These are phyloP conservation scores for Arthrobotrys entomopaga DNA, from an alignment of 2,329 filamentous ascomycete genomes.

Conservation along the genomic window DNA sequence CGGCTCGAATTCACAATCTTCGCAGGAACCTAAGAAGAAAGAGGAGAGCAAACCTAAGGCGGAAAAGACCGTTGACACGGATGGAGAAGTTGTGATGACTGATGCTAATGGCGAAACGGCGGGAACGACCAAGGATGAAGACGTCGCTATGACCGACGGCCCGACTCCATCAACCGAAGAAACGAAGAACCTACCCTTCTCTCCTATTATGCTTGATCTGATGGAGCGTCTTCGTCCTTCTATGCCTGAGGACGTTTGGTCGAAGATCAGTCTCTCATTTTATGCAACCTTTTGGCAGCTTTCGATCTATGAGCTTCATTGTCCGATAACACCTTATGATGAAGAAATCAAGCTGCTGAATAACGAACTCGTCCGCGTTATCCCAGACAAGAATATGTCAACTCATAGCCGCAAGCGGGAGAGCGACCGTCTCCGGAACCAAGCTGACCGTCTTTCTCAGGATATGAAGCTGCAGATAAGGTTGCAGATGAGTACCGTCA, in stretches of 20 bases:
- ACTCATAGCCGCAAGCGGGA: constrained; percentile 66
- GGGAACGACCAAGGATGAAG: constrained; percentile 59
- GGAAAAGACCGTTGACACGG: constrained; percentile 43
- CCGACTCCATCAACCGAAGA: constrained; percentile 59
- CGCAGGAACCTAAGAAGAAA: constrained; percentile 59
- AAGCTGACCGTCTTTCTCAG: constrained; percentile 75
- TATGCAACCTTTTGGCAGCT: constrained; percentile 94
- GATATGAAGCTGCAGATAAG: constrained; percentile 78
- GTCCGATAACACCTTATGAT: constrained; percentile 80
- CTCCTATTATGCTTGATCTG: constrained; percentile 78
- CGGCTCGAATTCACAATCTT: constrained; percentile 38
- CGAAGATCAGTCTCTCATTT: constrained; percentile 79
- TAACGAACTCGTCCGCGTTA: constrained; percentile 74
- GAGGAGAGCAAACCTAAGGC: constrained; percentile 26
- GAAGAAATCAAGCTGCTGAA: constrained; percentile 76
- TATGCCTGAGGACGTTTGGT: constrained; percentile 73
- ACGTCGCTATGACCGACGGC: constrained; percentile 63
- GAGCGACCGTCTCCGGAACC: constrained; percentile 74
- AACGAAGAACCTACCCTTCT: constrained; percentile 66
- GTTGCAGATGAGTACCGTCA: constrained; percentile 73
- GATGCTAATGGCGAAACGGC: constrained; percentile 51
- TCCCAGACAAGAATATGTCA: constrained; percentile 72
- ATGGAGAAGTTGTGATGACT: constrained; percentile 52
- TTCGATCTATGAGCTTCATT: constrained; percentile 80
- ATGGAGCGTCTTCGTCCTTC: constrained; percentile 74